phyloP scores from a whole-genome alignment of 1,139 yeast species.

The Suhomyces guaymorum region DNA sequence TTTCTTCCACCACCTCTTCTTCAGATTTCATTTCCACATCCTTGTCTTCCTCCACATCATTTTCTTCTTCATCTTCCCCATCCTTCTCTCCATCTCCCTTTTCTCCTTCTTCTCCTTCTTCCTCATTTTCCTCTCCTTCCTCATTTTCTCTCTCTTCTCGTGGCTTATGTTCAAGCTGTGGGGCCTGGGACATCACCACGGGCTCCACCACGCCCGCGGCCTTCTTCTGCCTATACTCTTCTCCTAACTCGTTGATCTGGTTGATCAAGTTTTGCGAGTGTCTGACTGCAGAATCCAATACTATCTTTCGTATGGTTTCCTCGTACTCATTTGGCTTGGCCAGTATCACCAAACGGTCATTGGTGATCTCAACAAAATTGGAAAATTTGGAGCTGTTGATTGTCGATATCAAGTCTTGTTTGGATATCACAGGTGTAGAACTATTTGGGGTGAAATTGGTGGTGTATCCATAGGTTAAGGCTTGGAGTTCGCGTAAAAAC shows the following conservation, averaged over 20 bases:
- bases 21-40: not conserved
- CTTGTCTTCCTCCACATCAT: not conserved
- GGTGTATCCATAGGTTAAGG: conserved; percentile 16
- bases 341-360: conserved; percentile 21
- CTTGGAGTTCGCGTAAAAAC: conserved; percentile 23
- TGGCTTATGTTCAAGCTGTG: not conserved
- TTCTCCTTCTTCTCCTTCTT: conserved; percentile 5
- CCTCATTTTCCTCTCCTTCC: conserved; percentile 1
- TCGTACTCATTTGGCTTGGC: conserved; percentile 19
- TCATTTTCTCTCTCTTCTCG: conserved; percentile 3
- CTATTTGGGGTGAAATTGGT: conserved; percentile 4
- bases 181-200: not conserved
- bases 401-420: conserved; percentile 12
- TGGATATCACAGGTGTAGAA: conserved; percentile 9
- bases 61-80: conserved; percentile 2
- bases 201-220: not conserved
- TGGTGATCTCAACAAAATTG: conserved; percentile 22
- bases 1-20: not conserved
- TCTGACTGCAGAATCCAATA: conserved; percentile 26
- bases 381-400: conserved; percentile 17
- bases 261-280: conserved; percentile 30
- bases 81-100: conserved; percentile 5
- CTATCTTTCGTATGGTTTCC: conserved; percentile 25
- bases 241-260: conserved; percentile 29
- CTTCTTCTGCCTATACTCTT: conserved; percentile 1